A percentile compares a stretch with the other conserved stretches of the same genome.
phyloP scores from a whole-genome alignment of 2,329 filamentous ascomycete species.

The Thielaviopsis ethacetica region DNA sequence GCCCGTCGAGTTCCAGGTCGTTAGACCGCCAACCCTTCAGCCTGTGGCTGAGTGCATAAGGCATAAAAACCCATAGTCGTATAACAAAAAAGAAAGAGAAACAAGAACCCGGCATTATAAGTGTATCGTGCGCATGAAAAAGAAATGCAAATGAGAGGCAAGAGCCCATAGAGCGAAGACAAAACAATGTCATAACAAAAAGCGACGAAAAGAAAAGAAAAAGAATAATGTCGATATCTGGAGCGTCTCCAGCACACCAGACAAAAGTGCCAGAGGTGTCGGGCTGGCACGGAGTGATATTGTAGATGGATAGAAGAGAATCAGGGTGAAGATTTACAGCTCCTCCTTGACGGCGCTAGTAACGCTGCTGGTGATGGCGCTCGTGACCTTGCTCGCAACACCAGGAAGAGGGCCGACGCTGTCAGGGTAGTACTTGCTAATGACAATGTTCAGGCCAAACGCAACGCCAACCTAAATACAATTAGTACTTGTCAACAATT shows the following conservation, averaged over 20 bases:
- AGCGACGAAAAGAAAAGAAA: slow-evolving; percentile 1
- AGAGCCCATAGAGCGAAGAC: not conserved
- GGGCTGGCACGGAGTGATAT: not conserved
- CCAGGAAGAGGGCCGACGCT: not conserved
- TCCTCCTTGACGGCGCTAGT: slow-evolving; percentile 8
- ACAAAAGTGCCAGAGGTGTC: not conserved
- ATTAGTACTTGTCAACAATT: not conserved
- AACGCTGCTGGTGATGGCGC: not conserved
- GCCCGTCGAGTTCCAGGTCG: not conserved
- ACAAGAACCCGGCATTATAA: slow-evolving; percentile 4
- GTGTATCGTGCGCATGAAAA: slow-evolving; percentile 4
- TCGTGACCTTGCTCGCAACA: not conserved
- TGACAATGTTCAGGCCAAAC: slow-evolving; percentile 9
- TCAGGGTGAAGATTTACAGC: slow-evolving; percentile 1
- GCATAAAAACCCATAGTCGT: too few species aligned
- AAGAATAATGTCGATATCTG: not conserved
- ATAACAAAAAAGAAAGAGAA: too few species aligned
- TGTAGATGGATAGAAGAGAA: not conserved
- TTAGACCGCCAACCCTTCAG: not conserved
- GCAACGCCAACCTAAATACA: slow-evolving; percentile 9
- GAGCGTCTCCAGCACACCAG: not conserved
- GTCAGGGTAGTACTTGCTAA: slow-evolving; percentile 9
- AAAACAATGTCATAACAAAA: slow-evolving; percentile 4
- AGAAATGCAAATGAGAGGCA: not conserved
- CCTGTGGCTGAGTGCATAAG: too few species aligned